A percentile compares a stretch with the other conserved stretches of the same genome.
Conservation (phyloP, 1,284 basidiomycete species). For the Marasmius fiardii region DNA sequence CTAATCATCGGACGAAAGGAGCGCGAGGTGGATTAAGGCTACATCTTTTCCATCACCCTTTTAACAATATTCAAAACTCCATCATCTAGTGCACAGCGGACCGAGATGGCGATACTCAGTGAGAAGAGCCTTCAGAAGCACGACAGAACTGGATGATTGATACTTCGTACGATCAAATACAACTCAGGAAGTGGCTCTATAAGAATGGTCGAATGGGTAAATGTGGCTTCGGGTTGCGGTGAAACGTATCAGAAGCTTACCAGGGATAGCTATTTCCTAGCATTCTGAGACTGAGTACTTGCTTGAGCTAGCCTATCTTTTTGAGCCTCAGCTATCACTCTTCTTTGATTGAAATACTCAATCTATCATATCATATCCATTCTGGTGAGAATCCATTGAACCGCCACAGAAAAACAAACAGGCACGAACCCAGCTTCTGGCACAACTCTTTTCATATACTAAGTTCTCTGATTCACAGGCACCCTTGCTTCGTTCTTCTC, state of each 20-base stretch:
- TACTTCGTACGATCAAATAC: background rate
- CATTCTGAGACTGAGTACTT: slow-evolving; percentile 44
- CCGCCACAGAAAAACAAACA: background rate
- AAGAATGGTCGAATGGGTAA: background rate
- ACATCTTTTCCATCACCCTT: too few relatives aligned
- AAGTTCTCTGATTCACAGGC: slow-evolving; percentile 51
- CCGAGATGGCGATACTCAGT: too few relatives aligned
- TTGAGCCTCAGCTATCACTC: slow-evolving; percentile 71
- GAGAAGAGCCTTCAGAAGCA: too few relatives aligned
- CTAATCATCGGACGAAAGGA: too few relatives aligned
- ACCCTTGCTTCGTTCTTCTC: slow-evolving; percentile 47
- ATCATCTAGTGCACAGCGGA: too few relatives aligned
- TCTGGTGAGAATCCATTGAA: background rate
- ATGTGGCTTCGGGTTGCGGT: background rate
- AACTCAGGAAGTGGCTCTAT: too few relatives aligned
- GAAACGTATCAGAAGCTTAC: background rate
- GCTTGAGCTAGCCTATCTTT: slow-evolving; percentile 61
- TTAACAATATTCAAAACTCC: too few relatives aligned
- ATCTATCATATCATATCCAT: slow-evolving; percentile 46
- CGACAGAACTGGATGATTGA: too few relatives aligned
- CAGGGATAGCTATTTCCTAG: slow-evolving; percentile 25
- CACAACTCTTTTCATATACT: slow-evolving; percentile 64
- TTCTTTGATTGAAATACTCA: slow-evolving; percentile 80
- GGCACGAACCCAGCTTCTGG: slow-evolving; percentile 76
- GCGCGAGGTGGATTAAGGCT: too few relatives aligned